A percentile compares a stretch with the other conserved stretches of the same genome.
These are phyloP conservation scores for Colletotrichum salicis DNA, from an alignment of 2,329 filamentous ascomycete species.

Conservation along the genomic window DNA sequence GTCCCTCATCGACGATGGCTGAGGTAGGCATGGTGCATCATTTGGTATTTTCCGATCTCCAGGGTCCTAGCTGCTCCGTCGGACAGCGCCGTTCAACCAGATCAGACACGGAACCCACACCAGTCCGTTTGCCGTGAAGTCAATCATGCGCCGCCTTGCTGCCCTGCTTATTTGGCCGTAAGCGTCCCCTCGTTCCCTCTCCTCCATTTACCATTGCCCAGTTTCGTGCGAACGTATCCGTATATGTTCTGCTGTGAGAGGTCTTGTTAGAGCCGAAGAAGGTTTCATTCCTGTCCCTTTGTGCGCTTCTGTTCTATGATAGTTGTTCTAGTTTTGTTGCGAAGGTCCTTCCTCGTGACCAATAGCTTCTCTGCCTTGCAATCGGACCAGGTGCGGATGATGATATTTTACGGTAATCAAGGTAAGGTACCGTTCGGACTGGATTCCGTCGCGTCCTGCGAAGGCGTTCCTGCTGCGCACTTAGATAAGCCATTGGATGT, in stretches of 20 bases:
- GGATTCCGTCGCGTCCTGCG: neutral
- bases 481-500: neutral
- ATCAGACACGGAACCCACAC: conserved; percentile 24
- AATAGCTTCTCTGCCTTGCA: no score
- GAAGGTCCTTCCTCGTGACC: no score
- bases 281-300: neutral
- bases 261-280: neutral
- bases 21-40: conserved; percentile 24
- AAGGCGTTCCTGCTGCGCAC: neutral
- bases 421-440: neutral
- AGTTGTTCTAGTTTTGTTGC: neutral
- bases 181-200: conserved; percentile 3
- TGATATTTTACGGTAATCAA: no score
- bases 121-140: conserved; percentile 30
- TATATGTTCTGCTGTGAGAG: neutral
- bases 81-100: conserved; percentile 16
- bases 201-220: neutral
- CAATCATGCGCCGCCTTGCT: conserved; percentile 20
- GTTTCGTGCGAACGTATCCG: neutral
- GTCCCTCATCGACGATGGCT: conserved; percentile 31
- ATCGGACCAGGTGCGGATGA: no score
- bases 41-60: conserved; percentile 28
- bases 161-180: neutral
- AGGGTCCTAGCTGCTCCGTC: conserved; percentile 26
- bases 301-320: neutral